Evolutionary conservation across 768 basidiomycete genomes (phyloP).

Genomic region (Agaricus sinodeliciosus): DNA sequence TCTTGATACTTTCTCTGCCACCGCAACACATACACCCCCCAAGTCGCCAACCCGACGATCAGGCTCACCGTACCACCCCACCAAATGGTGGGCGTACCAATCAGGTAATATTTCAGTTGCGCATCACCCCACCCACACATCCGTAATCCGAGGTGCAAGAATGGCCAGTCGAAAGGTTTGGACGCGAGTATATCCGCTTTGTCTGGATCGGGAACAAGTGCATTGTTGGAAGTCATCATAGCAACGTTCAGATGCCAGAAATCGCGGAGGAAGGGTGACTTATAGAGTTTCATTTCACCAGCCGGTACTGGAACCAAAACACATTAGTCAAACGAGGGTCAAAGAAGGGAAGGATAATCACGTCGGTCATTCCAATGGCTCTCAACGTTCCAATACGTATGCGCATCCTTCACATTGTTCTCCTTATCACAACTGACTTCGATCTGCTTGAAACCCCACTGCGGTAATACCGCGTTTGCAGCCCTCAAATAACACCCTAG

Average conservation of each 20-base stretch:
- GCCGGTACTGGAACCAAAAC: constrained; percentile 54
- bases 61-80: constrained; percentile 76
- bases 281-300: constrained; percentile 78
- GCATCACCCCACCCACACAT: constrained; percentile 96
- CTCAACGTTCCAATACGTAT: constrained; percentile 98
- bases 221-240: constrained; percentile 99
- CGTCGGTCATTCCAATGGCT: constrained; percentile 94
- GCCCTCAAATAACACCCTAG: constrained; percentile 88
- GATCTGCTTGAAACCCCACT: constrained; percentile 99
- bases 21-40: constrained; percentile 71
- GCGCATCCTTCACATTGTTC: constrained; percentile 70
- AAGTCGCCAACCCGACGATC: constrained; percentile 39
- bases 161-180: constrained; percentile 90
- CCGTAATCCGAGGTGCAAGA: constrained; percentile 79
- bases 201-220: constrained; percentile 94
- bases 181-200: constrained; percentile 98
- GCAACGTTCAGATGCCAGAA: constrained; percentile 99
- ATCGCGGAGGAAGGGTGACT: constrained; percentile 89
- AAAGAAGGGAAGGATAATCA: constrained; percentile 35
- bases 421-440: constrained; percentile 93
- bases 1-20: constrained; percentile 86
- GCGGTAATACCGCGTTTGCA: constrained; percentile 82
- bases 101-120: constrained; percentile 88
- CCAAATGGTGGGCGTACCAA: constrained; percentile 91
- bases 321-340: neutral